A percentile compares a stretch with the other conserved stretches of the same genome.
Conservation (phyloP, 2,329 filamentous ascomycete species). For the Cordyceps militaris region DNA sequence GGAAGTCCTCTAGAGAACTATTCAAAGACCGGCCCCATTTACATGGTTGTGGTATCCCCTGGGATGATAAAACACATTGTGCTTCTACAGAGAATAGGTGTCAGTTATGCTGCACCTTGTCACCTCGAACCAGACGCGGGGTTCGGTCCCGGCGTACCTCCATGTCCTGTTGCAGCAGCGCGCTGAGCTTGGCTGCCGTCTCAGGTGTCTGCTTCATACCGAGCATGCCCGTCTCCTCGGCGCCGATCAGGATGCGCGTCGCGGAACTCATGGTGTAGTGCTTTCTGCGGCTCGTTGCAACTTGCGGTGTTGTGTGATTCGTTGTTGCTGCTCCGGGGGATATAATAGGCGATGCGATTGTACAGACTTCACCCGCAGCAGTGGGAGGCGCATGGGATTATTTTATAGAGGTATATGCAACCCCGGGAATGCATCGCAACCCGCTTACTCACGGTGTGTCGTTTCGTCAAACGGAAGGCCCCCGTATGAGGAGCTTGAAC, state of each 20-base stretch:
- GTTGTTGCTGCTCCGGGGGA: not conserved
- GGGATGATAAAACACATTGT: constrained; percentile 77
- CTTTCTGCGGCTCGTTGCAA: not conserved
- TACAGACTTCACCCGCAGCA: not conserved
- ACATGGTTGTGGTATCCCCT: constrained; percentile 76
- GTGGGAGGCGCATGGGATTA: not conserved
- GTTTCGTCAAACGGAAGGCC: too few relatives aligned
- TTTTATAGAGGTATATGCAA: not conserved
- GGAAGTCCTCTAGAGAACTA: not conserved
- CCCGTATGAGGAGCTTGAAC: not conserved
- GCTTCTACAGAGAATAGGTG: constrained; percentile 19
- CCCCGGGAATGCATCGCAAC: not conserved
- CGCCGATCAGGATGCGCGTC: constrained; percentile 39
- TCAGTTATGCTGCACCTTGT: not conserved
- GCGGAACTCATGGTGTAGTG: constrained; percentile 37
- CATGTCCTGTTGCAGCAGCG: constrained; percentile 71
- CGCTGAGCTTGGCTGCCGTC: constrained; percentile 54
- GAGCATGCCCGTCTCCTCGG: constrained; percentile 45
- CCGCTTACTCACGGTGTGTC: too few relatives aligned
- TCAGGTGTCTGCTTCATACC: constrained; percentile 43
- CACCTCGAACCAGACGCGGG: not conserved
- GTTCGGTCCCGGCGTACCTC: constrained; percentile 42
- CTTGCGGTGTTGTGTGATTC: not conserved
- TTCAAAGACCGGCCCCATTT: constrained; percentile 16
- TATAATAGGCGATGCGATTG: not conserved